Base-by-base conservation (phyloP, 805 yeast genomes). In the Wickerhamiella azyma region DNA sequence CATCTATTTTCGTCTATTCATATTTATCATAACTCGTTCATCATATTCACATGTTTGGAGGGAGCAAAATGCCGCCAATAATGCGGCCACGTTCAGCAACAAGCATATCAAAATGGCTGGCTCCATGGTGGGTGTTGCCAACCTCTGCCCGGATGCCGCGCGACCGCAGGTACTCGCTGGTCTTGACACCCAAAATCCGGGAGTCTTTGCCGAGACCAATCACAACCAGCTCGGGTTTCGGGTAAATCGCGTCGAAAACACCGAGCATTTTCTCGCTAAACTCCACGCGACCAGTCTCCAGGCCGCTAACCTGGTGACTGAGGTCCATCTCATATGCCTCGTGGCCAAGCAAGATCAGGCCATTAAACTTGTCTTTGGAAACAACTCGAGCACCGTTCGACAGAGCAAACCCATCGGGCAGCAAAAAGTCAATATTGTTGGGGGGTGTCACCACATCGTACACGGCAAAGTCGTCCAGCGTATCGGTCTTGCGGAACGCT, bases 31-130 rank as follows among this genome's bases (percentile, higher is more conserved):
- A 6, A 26, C 13, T 5, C 24, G 24, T 26, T 26, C 29, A 26
- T 8, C 13, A 26, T 8, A 18, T 9, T 26, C 61, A 75, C 50
- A 76, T 60, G 51, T 78, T 73, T 2, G 89, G 83, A 18, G 94
- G 85, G 37, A 85, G 64, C 41, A 84, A 64, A 28, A 84, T 63
- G 0, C 83, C 92, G 1, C 77, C 86, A n/a, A 84, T 76, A 28
- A 76, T 78, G 21, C 69, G 66, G 0, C 88, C 85, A 53, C 94
- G 67, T 58, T 85, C 94, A 0, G 89, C 81, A 1, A 89, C 86
- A 48, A 84, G 63, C 37, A 84, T 62, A 55, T 84, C 89, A 62
- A 74, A 85, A 50, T 74, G 77, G 51, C 74, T 71, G 10, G 82
- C 88, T 0, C 85, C 82, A 52, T 74, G 74, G 26, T 49, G 48